These are phyloP conservation scores for Copromyces sp. DNA, from an alignment of 495 filamentous ascomycete genomes.

Conservation along the genomic window DNA sequence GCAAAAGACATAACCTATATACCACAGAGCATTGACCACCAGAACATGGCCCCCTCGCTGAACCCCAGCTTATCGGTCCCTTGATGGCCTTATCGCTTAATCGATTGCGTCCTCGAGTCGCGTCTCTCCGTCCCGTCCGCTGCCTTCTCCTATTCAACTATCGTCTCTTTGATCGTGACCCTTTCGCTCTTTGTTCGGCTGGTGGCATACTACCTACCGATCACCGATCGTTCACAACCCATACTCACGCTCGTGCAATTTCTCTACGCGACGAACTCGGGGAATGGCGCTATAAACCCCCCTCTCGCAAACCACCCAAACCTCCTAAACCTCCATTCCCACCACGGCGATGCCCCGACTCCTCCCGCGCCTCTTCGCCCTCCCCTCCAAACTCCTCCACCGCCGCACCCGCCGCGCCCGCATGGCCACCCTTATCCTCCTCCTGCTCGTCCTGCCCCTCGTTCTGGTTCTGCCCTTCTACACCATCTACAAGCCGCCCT, in stretches of 20 bases:
- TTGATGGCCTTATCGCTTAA: neutral
- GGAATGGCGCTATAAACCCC: neutral
- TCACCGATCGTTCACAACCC: too few relatives aligned
- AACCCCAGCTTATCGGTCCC: neutral
- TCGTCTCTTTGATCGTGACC: neutral
- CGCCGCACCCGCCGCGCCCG: conserved; percentile 45
- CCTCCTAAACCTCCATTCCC: neutral
- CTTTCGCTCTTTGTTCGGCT: neutral
- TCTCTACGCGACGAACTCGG: neutral
- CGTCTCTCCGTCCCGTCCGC: neutral
- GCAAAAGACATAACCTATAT: conserved; percentile 5
- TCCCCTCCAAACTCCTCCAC: conserved; percentile 41
- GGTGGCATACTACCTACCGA: neutral
- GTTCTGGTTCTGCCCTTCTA: conserved; percentile 46
- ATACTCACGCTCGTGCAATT: neutral
- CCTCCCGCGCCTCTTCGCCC: conserved; percentile 29
- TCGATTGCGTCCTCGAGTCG: neutral
- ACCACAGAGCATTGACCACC: neutral
- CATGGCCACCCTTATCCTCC: conserved; percentile 45
- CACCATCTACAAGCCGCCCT: conserved; percentile 66
- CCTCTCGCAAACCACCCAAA: neutral
- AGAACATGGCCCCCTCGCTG: too few relatives aligned
- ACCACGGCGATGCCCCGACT: conserved; percentile 10
- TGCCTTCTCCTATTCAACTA: neutral
- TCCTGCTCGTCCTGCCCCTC: conserved; percentile 34